Evolutionary conservation across 1,139 yeast genomes (phyloP).

Genomic region (Geotrichum cucujoidarum): DNA sequence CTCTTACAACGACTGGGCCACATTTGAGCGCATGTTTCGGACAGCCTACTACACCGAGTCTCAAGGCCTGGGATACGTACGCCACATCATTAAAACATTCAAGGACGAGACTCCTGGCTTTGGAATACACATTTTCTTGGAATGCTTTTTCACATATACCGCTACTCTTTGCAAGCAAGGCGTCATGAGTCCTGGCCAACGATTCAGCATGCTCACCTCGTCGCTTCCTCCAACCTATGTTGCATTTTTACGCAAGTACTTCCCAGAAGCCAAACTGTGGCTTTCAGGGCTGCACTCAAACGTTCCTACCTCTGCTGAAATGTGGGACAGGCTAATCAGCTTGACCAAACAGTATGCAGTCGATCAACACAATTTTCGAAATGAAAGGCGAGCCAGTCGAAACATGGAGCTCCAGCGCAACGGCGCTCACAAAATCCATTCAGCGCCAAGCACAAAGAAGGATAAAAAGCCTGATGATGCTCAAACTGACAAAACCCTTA

Average conservation of each 20-base stretch:
- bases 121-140: conserved; percentile 16
- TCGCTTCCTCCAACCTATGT: conserved; percentile 14
- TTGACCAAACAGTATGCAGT: conserved; percentile 16
- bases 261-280: conserved; percentile 9
- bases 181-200: conserved; percentile 8
- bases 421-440: not conserved
- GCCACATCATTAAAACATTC: conserved; percentile 15
- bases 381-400: not conserved
- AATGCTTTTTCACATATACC: conserved; percentile 17
- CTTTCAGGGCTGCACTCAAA: conserved; percentile 12
- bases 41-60: conserved; percentile 16
- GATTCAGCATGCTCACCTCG: conserved; percentile 12
- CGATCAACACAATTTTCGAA: conserved; percentile 1
- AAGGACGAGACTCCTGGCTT: conserved; percentile 13
- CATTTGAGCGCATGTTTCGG: conserved; percentile 14
- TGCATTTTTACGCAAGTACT: conserved; percentile 5
- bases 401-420: not conserved
- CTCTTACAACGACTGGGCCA: conserved; percentile 15
- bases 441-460: not conserved
- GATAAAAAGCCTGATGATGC: not conserved
- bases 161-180: conserved; percentile 9
- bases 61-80: conserved; percentile 12
- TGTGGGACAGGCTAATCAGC: conserved; percentile 14
- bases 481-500: too few species aligned
- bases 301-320: conserved; percentile 3